These are phyloP conservation scores for Pseudoscleropodium purum DNA, from an alignment of 225 moss, liverwort and hornwort genomes.

Conservation along the genomic window DNA sequence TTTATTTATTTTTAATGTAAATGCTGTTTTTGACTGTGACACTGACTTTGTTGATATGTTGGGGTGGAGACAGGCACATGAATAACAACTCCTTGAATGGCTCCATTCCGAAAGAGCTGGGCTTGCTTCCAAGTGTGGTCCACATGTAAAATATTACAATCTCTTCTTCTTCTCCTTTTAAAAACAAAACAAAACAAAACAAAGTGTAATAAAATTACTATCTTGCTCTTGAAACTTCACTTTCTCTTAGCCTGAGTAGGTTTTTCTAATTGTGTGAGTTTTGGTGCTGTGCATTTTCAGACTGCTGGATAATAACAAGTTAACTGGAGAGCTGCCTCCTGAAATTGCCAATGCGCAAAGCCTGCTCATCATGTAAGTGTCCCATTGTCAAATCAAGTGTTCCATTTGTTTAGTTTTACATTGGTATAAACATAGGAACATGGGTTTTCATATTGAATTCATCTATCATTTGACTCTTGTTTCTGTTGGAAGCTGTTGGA, in stretches of 20 bases:
- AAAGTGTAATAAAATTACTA: not conserved
- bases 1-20: too few species aligned
- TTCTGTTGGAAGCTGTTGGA: not conserved
- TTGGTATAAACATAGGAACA: not conserved
- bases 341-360: constrained; percentile 26
- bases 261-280: not conserved
- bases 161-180: not conserved
- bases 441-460: not conserved
- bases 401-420: not conserved
- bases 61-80: constrained; percentile 63
- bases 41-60: not conserved
- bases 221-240: too few species aligned
- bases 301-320: constrained; percentile 52
- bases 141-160: constrained; percentile 26
- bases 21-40: not conserved
- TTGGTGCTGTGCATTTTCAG: not conserved
- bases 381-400: not conserved
- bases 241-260: not conserved
- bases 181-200: not conserved
- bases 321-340: constrained; percentile 48
- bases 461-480: not conserved
- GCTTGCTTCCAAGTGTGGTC: constrained; percentile 19
- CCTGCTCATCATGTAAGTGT: constrained; percentile 56
- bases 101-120: constrained; percentile 46
- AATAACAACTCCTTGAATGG: constrained; percentile 79